A percentile compares a stretch with the other conserved stretches of the same genome.
Conservation (phyloP, 2,329 filamentous ascomycete genomes). For the Colletotrichum sp. region DNA sequence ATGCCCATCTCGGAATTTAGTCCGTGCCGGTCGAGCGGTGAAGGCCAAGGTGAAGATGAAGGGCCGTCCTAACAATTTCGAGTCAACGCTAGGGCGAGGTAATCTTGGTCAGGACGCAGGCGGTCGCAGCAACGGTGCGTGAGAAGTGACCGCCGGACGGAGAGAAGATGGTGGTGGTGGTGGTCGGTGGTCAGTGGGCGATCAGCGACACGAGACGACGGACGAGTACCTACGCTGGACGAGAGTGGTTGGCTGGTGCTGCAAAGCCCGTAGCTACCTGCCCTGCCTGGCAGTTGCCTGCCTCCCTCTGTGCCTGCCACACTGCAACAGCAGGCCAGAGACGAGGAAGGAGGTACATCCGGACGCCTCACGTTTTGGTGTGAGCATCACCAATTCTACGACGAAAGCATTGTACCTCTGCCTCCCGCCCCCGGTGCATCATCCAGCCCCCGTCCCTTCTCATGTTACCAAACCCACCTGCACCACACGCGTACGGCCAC, state of each 20-base stretch:
- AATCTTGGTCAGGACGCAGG: not conserved
- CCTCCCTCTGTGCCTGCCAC: not conserved
- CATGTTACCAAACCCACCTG: not conserved
- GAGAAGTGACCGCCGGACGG: not conserved
- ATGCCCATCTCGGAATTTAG: not conserved
- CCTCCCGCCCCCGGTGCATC: not conserved
- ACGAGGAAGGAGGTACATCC: not conserved
- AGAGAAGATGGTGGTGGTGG: not conserved
- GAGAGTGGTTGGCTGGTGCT: not conserved
- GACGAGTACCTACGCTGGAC: not conserved
- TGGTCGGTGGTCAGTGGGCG: not conserved
- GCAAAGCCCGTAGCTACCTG: not conserved
- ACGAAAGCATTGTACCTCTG: not conserved
- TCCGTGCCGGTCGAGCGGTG: conserved; percentile 4
- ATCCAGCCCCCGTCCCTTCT: not conserved
- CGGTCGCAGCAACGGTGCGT: not conserved
- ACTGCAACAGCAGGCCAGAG: not conserved
- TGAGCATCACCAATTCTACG: not conserved
- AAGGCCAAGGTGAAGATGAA: not conserved
- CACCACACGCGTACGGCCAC: not conserved
- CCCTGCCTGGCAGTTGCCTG: not conserved
- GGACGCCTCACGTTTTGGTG: not conserved
- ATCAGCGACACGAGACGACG: not conserved
- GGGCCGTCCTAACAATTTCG: not conserved
- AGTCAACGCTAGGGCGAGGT: not conserved